These are phyloP conservation scores for Starmerella asiatica DNA, from an alignment of 805 yeast genomes.

Conservation along the genomic window DNA sequence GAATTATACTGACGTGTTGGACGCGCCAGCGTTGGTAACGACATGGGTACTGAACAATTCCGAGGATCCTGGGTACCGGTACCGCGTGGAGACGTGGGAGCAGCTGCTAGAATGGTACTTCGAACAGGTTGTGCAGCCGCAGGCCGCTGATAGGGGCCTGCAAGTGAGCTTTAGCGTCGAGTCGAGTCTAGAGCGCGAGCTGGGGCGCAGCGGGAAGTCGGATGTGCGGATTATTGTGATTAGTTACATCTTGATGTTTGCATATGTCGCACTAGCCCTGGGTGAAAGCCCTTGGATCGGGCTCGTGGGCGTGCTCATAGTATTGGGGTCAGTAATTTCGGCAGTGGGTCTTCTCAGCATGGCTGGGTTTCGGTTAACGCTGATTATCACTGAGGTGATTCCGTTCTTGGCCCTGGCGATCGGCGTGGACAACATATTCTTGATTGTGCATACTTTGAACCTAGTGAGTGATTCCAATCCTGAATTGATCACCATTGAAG, in stretches of 20 bases:
- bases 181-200: slow-evolving; percentile 68
- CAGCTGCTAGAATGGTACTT: slow-evolving; percentile 45
- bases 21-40: slow-evolving; percentile 60
- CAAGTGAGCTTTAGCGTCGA: slow-evolving; percentile 67
- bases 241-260: slow-evolving; percentile 75
- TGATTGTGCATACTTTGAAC: slow-evolving; percentile 68
- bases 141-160: slow-evolving; percentile 42
- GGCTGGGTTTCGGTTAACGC: slow-evolving; percentile 70
- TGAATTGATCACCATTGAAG: slow-evolving; percentile 35
- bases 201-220: slow-evolving; percentile 67
- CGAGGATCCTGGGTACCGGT: slow-evolving; percentile 24
- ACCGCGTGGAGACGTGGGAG: slow-evolving; percentile 49
- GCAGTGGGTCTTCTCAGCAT: slow-evolving; percentile 71
- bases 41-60: slow-evolving; percentile 55
- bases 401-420: slow-evolving; percentile 87
- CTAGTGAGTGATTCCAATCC: slow-evolving; percentile 37
- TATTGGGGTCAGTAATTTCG: slow-evolving; percentile 62
- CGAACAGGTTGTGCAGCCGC: slow-evolving; percentile 28
- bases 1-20: slow-evolving; percentile 32
- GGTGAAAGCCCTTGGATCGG: slow-evolving; percentile 72
- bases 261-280: slow-evolving; percentile 73
- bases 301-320: slow-evolving; percentile 69
- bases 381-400: slow-evolving; percentile 91
- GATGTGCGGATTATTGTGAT: slow-evolving; percentile 56
- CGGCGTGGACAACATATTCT: slow-evolving; percentile 90